Percentiles rank a stretch among this genome's conserved stretches.
These are phyloP conservation scores for Clonostachys chloroleuca DNA, from an alignment of 2,329 filamentous ascomycete species.

Conservation along the genomic window DNA sequence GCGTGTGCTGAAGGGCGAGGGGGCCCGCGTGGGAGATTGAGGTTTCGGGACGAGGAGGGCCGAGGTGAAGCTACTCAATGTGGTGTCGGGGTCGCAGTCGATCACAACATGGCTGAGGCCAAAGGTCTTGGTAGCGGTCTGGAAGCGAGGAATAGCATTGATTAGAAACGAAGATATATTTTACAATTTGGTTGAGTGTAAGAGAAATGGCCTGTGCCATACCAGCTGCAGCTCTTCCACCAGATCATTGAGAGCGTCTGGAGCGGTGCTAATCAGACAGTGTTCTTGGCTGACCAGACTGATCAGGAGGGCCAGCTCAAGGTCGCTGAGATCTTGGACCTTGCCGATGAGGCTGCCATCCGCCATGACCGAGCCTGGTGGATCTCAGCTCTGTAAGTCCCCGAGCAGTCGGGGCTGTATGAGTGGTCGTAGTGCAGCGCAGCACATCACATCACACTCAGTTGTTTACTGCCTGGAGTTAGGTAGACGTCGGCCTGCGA, in stretches of 20 bases:
- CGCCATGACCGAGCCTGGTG: constrained; percentile 42
- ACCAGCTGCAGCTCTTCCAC: constrained; percentile 71
- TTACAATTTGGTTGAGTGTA: background rate
- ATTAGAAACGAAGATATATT: too few species aligned
- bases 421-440: too few species aligned
- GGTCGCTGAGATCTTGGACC: constrained; percentile 75
- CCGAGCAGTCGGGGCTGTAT: too few species aligned
- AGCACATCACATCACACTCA: too few species aligned
- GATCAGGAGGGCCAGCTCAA: constrained; percentile 82
- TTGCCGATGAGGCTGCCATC: constrained; percentile 59
- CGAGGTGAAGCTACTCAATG: constrained; percentile 75
- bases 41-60: constrained; percentile 51
- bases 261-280: constrained; percentile 77
- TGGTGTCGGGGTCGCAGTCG: constrained; percentile 68
- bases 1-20: constrained; percentile 15
- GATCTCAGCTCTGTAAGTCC: too few species aligned
- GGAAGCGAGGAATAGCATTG: background rate
- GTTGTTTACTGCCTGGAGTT: too few species aligned
- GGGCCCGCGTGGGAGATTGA: constrained; percentile 13
- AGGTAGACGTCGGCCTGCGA: too few species aligned
- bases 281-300: constrained; percentile 80
- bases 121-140: constrained; percentile 69
- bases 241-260: constrained; percentile 59
- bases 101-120: constrained; percentile 66
- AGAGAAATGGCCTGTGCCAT: constrained; percentile 1